Conservation (phyloP, 108 stramenopile genomes). For the Stephanodiscus triporus region DNA sequence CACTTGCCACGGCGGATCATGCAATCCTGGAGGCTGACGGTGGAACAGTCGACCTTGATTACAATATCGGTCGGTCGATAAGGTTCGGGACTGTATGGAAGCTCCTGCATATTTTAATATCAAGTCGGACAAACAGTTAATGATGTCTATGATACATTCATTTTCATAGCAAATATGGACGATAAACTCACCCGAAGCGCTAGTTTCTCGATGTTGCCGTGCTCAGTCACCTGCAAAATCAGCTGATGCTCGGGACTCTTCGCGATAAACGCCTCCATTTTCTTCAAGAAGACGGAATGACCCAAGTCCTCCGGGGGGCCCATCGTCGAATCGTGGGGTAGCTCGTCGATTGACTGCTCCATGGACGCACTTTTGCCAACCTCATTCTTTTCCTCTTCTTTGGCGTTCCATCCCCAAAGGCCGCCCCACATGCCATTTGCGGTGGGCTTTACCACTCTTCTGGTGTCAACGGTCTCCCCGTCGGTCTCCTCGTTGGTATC, state of each 20-base stretch:
- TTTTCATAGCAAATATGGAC: background rate
- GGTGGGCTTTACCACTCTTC: background rate
- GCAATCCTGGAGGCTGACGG: constrained; percentile 68
- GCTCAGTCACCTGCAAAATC: constrained; percentile 19
- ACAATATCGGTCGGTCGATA: constrained; percentile 3
- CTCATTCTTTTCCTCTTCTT: background rate
- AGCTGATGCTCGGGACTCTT: constrained; percentile 34
- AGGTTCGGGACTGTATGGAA: background rate
- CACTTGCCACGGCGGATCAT: constrained; percentile 65
- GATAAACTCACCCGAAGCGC: constrained; percentile 10
- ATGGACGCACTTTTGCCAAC: background rate
- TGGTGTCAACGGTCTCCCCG: background rate
- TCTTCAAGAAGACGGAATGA: background rate
- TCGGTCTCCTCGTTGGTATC: no score
- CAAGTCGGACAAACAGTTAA: background rate
- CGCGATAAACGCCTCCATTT: background rate
- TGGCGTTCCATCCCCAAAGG: background rate
- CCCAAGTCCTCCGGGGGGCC: background rate
- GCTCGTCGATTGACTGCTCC: no score
- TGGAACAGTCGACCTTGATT: constrained; percentile 43
- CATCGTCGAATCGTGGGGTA: constrained; percentile 9
- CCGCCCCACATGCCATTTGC: background rate
- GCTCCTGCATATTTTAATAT: background rate
- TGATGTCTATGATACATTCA: no score
- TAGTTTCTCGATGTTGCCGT: constrained; percentile 36